A percentile compares a stretch with the other conserved stretches of the same genome.
Conservation (phyloP, 2,329 filamentous ascomycete species). For the Cytospora mali region DNA sequence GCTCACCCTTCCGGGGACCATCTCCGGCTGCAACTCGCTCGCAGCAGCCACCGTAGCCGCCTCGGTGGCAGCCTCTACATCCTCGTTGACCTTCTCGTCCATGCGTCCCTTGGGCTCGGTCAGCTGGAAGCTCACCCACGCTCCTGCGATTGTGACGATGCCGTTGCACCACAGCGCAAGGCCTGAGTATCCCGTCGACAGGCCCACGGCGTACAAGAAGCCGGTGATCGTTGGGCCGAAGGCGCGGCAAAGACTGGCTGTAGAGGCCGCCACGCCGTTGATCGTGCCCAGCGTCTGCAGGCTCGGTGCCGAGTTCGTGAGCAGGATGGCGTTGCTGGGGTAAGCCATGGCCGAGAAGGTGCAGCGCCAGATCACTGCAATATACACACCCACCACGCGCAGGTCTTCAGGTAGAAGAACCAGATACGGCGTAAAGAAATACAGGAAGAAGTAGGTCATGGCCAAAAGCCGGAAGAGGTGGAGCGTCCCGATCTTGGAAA, state of each 20-base stretch:
- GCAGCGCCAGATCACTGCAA: slow-evolving; percentile 86
- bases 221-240: slow-evolving; percentile 90
- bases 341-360: slow-evolving; percentile 90
- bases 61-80: slow-evolving; percentile 44
- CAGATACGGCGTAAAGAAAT: slow-evolving; percentile 85
- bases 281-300: slow-evolving; percentile 85
- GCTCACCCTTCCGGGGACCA: slow-evolving; percentile 27
- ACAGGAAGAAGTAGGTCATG: slow-evolving; percentile 82
- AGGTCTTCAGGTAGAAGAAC: slow-evolving; percentile 75
- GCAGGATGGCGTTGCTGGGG: slow-evolving; percentile 84
- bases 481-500: slow-evolving; percentile 74
- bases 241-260: slow-evolving; percentile 84
- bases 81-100: slow-evolving; percentile 42
- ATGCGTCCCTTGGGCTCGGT: slow-evolving; percentile 59
- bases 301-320: slow-evolving; percentile 85
- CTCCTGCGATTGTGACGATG: slow-evolving; percentile 73
- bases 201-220: slow-evolving; percentile 77
- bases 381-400: slow-evolving; percentile 74
- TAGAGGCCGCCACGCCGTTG: slow-evolving; percentile 89
- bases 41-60: slow-evolving; percentile 27
- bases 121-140: slow-evolving; percentile 74
- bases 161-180: slow-evolving; percentile 93
- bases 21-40: slow-evolving; percentile 29
- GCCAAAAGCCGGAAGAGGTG: slow-evolving; percentile 81
- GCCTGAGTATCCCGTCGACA: slow-evolving; percentile 80